Evolutionary conservation across 2,329 filamentous ascomycete genomes (phyloP).

Genomic region (Penicillium sp.): DNA sequence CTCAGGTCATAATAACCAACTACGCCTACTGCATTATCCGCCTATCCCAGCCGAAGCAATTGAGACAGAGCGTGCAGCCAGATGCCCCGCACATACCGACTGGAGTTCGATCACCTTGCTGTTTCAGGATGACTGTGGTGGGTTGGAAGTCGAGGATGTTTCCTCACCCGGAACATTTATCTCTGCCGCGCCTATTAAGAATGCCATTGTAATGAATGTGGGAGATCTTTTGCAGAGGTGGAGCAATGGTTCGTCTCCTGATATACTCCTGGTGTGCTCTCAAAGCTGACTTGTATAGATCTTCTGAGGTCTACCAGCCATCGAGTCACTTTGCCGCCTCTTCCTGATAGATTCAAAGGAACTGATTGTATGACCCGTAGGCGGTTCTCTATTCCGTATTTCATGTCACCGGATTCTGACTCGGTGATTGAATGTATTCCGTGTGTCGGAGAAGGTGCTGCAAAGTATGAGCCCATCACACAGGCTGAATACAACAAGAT

Average conservation of each 20-base stretch:
- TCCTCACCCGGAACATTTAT: slow-evolving; percentile 39
- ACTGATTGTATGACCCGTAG: slow-evolving; percentile 46
- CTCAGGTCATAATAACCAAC: slow-evolving; percentile 56
- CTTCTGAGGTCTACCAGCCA: slow-evolving; percentile 54
- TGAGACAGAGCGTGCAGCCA: slow-evolving; percentile 41
- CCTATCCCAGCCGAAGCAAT: slow-evolving; percentile 46
- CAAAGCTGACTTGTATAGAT: slow-evolving; percentile 30
- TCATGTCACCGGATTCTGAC: slow-evolving; percentile 51
- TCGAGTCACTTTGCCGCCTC: slow-evolving; percentile 49
- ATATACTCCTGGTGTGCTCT: background rate
- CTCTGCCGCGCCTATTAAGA: slow-evolving; percentile 38
- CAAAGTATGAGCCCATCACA: slow-evolving; percentile 53
- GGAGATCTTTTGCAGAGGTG: slow-evolving; percentile 51
- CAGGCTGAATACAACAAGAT: slow-evolving; percentile 34
- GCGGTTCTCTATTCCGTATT: slow-evolving; percentile 61
- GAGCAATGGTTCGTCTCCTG: slow-evolving; percentile 44
- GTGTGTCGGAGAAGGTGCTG: slow-evolving; percentile 42
- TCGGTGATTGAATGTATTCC: slow-evolving; percentile 53
- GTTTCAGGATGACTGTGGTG: slow-evolving; percentile 54
- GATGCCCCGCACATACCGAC: slow-evolving; percentile 55
- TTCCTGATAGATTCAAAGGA: slow-evolving; percentile 37
- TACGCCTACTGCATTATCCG: slow-evolving; percentile 60
- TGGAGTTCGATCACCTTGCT: slow-evolving; percentile 54
- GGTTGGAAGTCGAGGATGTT: slow-evolving; percentile 50
- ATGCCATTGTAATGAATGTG: slow-evolving; percentile 49